Evolutionary conservation across 164 flowering plant genomes (phyloP).

Genomic region (Malania oleifera): DNA sequence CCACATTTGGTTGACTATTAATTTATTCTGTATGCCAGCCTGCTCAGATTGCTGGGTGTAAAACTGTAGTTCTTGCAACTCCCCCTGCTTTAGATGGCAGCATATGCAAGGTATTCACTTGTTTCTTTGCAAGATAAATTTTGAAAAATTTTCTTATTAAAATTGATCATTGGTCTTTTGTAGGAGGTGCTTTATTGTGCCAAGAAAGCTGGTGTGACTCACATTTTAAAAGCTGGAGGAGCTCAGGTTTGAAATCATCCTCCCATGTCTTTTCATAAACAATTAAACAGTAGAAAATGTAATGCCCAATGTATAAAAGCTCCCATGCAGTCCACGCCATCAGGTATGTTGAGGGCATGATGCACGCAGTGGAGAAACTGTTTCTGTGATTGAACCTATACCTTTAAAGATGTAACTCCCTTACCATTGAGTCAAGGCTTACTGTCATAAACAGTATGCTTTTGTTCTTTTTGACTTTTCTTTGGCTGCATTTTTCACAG

Average conservation of each 20-base stretch:
- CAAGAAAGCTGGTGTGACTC: conserved; percentile 3
- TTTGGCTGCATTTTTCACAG: too few species aligned
- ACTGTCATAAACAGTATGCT: neutral
- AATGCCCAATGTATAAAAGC: too few species aligned
- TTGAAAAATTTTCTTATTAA: neutral
- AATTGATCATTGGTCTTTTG: neutral
- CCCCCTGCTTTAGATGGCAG: conserved; percentile 2
- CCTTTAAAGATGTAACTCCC: too few species aligned
- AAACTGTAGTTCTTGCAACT: conserved; percentile 5
- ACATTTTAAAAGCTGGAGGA: conserved; percentile 9
- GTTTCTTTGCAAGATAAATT: neutral
- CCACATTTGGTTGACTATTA: neutral
- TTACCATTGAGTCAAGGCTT: neutral
- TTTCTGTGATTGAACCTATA: too few species aligned
- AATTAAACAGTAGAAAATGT: too few species aligned
- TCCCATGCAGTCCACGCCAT: too few species aligned
- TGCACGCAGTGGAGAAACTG: too few species aligned
- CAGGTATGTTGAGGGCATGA: too few species aligned
- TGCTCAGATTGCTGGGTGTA: conserved; percentile 6
- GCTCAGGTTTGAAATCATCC: conserved; percentile 1
- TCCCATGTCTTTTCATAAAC: too few species aligned
- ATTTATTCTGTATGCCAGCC: neutral
- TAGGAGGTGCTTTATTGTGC: conserved; percentile 9
- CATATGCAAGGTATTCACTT: conserved; percentile 8
- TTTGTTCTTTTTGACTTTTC: neutral